Base-by-base conservation (phyloP, 108 stramenopile species). In the Fragilariopsis cylindrus region DNA sequence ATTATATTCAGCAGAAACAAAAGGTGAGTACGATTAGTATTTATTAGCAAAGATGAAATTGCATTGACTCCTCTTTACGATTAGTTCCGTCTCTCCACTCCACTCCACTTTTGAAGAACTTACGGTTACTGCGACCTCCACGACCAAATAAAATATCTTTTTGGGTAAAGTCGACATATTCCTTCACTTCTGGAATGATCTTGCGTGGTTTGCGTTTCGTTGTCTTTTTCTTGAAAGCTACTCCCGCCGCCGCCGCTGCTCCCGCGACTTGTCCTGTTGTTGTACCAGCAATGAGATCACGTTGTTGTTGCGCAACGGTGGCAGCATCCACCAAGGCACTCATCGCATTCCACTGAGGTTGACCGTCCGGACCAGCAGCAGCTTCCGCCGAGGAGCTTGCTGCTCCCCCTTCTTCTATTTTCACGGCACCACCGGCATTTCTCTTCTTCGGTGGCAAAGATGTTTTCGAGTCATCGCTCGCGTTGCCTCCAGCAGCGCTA, bases 111-210 rank as follows among this genome's bases (percentile, higher is more conserved):
- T n/a, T 7, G 13, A 52, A 41, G 30, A 47, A 53, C 67, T 30
- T 50, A 53, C 52, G 70, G 46, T 71, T 56, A 50, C 56, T 57
- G 3, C 56, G 53, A 40, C 85, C 85, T 40, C 85, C 85, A 42
- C 85, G 57, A 39, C 85, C 85, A 42, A 79, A 77, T 7, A 82
- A 68, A 16, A 85, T 75, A 71, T 85, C 85, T 70, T 57, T 54
- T 16, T 81, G 74, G 46, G 11, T 71, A 46, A 70, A 52, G 2
- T 81, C 81, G 11, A 75, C 58, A 45, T 60, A 83, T 42, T 75
- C 71, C 50, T 71, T 83, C 18, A 71, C 74, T n/a, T 65, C 75
- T 5, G 82, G 77, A 53, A 78, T 71, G 16, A 77, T 56, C 45
- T 82, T 82, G 49, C 81, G 65, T 6, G 69, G 57, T 60, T 75